Conservation (phyloP, 305 asterid genomes). For the Coffea humblotiana region DNA sequence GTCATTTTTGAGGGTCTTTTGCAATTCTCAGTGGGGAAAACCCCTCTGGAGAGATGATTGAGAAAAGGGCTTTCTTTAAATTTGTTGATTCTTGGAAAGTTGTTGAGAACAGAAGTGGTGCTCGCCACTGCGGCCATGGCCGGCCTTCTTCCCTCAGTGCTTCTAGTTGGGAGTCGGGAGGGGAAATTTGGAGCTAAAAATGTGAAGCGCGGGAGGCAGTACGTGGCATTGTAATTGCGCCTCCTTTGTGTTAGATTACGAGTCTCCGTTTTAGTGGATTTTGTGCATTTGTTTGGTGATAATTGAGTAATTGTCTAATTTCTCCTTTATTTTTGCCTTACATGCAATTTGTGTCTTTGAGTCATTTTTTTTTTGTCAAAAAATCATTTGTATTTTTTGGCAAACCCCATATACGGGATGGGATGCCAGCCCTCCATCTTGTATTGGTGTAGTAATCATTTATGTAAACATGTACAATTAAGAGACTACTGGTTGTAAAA, state of each 20-base stretch:
- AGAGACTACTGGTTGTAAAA: too few relatives aligned
- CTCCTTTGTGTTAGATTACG: neutral
- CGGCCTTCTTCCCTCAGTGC: neutral
- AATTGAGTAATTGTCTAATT: too few relatives aligned
- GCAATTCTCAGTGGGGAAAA: neutral
- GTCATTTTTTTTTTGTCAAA: too few relatives aligned
- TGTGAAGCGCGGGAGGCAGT: neutral
- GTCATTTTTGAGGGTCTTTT: neutral
- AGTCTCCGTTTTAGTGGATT: too few relatives aligned
- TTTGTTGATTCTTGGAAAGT: neutral
- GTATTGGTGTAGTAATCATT: too few relatives aligned
- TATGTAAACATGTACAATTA: too few relatives aligned
- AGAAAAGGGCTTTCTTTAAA: neutral
- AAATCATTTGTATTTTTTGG: too few relatives aligned
- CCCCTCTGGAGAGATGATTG: neutral
- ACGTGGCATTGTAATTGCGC: neutral
- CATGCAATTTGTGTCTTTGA: too few relatives aligned
- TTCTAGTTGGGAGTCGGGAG: neutral
- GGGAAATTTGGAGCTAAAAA: neutral
- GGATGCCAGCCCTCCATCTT: too few relatives aligned
- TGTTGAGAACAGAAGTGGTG: neutral
- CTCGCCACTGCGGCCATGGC: constrained; percentile 8
- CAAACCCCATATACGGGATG: too few relatives aligned
- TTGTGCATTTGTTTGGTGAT: too few relatives aligned
- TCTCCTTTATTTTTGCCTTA: too few relatives aligned